phyloP scores from a whole-genome alignment of 169 alveolate species.

The Ichthyophthirius multifiliis region DNA sequence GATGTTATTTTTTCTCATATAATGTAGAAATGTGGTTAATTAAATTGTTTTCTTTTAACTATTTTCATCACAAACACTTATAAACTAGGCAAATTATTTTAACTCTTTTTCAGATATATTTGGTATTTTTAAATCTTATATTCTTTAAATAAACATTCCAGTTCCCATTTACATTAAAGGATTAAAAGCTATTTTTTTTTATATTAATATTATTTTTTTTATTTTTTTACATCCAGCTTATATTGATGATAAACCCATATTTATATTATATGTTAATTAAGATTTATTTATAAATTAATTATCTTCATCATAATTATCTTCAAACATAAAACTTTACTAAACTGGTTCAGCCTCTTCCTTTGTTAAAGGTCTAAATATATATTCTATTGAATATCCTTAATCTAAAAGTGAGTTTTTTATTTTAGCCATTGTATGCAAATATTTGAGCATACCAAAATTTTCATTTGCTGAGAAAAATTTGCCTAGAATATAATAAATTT shows the following conservation, averaged over 20 bases:
- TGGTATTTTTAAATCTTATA: background rate
- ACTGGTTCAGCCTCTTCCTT: background rate
- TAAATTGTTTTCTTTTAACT: background rate
- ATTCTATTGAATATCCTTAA: background rate
- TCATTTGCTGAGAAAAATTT: background rate
- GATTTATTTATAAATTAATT: too few species aligned
- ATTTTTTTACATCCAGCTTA: too few species aligned
- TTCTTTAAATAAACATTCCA: background rate
- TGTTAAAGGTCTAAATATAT: conserved; percentile 5
- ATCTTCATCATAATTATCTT: background rate
- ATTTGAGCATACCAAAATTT: background rate
- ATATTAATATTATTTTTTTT: background rate
- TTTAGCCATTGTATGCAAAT: background rate
- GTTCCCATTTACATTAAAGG: background rate
- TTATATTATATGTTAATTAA: too few species aligned
- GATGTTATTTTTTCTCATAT: background rate
- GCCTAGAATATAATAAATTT: background rate
- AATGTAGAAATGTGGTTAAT: background rate
- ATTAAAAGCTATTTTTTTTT: background rate
- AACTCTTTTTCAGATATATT: background rate
- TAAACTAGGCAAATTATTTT: background rate
- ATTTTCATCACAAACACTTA: background rate
- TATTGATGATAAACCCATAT: too few species aligned
- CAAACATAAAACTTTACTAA: background rate
- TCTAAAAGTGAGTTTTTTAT: background rate